Evolutionary conservation across 495 filamentous ascomycete species (phyloP).

Genomic region (Bombardia bombarda): DNA sequence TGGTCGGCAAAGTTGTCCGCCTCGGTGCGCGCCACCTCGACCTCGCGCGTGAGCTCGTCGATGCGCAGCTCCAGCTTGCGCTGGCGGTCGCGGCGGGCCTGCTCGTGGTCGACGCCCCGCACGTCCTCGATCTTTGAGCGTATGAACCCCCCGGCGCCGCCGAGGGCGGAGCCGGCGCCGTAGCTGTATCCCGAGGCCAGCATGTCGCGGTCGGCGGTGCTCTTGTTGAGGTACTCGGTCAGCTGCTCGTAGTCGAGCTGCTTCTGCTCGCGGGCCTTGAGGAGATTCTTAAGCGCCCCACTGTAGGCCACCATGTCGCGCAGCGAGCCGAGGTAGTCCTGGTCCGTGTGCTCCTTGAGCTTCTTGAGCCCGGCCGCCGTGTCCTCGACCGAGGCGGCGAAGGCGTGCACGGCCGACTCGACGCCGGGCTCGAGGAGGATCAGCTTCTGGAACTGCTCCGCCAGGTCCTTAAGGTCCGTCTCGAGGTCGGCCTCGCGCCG

Average conservation of each 20-base stretch:
- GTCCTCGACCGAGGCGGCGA: slow-evolving; percentile 78
- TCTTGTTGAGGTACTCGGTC: slow-evolving; percentile 89
- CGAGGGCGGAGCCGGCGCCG: slow-evolving; percentile 46
- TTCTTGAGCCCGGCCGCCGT: slow-evolving; percentile 63
- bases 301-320: slow-evolving; percentile 94
- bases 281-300: slow-evolving; percentile 68
- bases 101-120: slow-evolving; percentile 93
- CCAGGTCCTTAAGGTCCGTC: slow-evolving; percentile 79
- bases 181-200: slow-evolving; percentile 61
- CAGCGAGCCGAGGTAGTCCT: slow-evolving; percentile 85
- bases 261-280: slow-evolving; percentile 94
- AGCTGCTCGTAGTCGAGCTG: slow-evolving; percentile 95
- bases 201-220: slow-evolving; percentile 77
- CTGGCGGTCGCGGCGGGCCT: slow-evolving; percentile 73
- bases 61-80: slow-evolving; percentile 88
- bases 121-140: slow-evolving; percentile 95
- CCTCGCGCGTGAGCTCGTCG: slow-evolving; percentile 78
- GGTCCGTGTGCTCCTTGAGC: slow-evolving; percentile 88
- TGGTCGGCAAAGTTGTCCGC: slow-evolving; percentile 90
- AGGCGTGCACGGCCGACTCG: slow-evolving; percentile 68
- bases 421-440: slow-evolving; percentile 84
- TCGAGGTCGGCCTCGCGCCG: slow-evolving; percentile 86
- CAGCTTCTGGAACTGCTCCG: slow-evolving; percentile 88
- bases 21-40: slow-evolving; percentile 73
- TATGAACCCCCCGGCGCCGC: slow-evolving; percentile 77